Evolutionary conservation across 75 land plant genomes (phyloP).

Genomic region (Sequoiadendron giganteum): DNA sequence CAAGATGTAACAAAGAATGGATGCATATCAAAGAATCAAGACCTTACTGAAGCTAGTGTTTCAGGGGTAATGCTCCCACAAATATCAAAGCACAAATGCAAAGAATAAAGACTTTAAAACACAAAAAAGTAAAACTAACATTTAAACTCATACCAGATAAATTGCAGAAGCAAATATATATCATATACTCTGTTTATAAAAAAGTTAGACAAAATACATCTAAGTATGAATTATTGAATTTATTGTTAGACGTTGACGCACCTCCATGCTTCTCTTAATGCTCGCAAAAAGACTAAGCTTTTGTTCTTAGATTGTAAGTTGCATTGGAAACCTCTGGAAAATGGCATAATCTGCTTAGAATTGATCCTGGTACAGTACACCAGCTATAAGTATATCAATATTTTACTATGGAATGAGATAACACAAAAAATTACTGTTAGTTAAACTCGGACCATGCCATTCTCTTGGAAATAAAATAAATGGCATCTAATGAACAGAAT

Average conservation of each 20-base stretch:
- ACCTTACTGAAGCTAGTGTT: neutral
- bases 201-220: neutral
- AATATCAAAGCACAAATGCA: neutral
- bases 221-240: neutral
- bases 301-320: conserved; percentile 78
- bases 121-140: neutral
- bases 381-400: neutral
- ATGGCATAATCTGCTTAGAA: conserved; percentile 55
- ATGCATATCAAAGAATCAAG: neutral
- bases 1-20: neutral
- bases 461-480: neutral
- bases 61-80: neutral
- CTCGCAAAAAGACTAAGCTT: conserved; percentile 53
- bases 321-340: conserved; percentile 68
- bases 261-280: conserved; percentile 79
- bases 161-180: neutral
- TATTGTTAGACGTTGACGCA: conserved; percentile 16
- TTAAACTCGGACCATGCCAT: neutral
- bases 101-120: neutral
- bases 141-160: neutral
- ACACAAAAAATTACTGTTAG: neutral
- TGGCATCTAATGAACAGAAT: neutral
- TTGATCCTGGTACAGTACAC: conserved; percentile 56
- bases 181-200: neutral
- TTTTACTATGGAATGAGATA: neutral